Base-by-base conservation (phyloP, 805 yeast genomes). In the Monosporozyma solicola region DNA sequence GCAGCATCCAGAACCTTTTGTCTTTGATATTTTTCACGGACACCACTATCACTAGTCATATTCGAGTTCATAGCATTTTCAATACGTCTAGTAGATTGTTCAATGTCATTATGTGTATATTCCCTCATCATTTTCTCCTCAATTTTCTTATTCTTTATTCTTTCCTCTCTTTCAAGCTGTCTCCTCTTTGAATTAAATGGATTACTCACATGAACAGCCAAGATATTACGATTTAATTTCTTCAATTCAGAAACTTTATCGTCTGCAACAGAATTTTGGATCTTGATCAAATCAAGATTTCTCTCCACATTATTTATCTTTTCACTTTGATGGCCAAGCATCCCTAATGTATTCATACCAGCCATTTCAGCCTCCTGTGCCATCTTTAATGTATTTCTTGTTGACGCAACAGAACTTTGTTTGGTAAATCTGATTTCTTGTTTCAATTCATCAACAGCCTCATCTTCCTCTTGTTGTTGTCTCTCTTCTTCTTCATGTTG, bases 311-410 rank as follows among this genome's bases (percentile, higher is more conserved):
- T 82, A 67, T 85, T 87, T 57, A 94, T 74, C 49, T 88, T 76
- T 65, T 90, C 97, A 53, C 94, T 83, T 69, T 94, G 98, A n/a
- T 91, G 80, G 27, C 99, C 99, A 49, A 94, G 76, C 81, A 88
- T 81, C 31, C 97, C 97, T 57, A 92, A 70, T 0, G 97, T 85
- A 65, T 92, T 91, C 57, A 83, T 74, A 39, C 89, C 92, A 5
- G 84, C 75, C 55, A 78, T 79, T 62, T 84, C 89, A 1, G 91
- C 90, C 53, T 84, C 84, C 54, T 80, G 78, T 2, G 88, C 85
- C 73, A 82, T 76, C 51, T 78, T 78, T 33, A 94, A 71, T 1
- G 95, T 90, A 61, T 89, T 89, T 63, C 95, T 79, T 0, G 97
- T 86, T 41, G 91, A 82, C 15, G 87, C 84, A 10, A 90, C 82